Percentiles rank a stretch among this genome's conserved stretches.
Conservation (phyloP, 805 yeast species). For the Ogataea paraovalis region DNA sequence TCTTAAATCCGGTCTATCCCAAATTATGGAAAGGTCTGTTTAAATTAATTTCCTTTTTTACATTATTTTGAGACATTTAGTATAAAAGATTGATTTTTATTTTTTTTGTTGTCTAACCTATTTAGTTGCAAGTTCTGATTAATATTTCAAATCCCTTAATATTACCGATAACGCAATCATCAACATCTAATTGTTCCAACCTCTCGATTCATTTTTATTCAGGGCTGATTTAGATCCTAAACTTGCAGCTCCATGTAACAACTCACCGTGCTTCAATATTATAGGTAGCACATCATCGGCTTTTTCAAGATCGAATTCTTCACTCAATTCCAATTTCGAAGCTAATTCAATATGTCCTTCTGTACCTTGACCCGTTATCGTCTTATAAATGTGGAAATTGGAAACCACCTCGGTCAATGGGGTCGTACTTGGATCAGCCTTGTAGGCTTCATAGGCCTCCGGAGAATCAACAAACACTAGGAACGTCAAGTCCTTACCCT, state of each 20-base stretch:
- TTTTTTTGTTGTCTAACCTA: no score
- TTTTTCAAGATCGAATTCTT: slow-evolving; percentile 53
- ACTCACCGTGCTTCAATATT: slow-evolving; percentile 58
- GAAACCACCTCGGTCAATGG: slow-evolving; percentile 63
- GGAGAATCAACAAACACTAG: slow-evolving; percentile 58
- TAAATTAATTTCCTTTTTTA: neutral
- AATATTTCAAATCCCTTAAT: no score
- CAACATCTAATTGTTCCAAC: neutral
- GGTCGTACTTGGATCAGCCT: slow-evolving; percentile 47
- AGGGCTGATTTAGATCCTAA: slow-evolving; percentile 12
- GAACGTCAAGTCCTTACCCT: slow-evolving; percentile 63
- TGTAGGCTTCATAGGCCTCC: slow-evolving; percentile 45
- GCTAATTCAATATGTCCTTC: slow-evolving; percentile 74
- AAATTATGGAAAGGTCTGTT: neutral
- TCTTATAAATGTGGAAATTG: slow-evolving; percentile 59
- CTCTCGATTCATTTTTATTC: slow-evolving; percentile 44
- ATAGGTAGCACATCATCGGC: slow-evolving; percentile 52
- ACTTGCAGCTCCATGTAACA: slow-evolving; percentile 35
- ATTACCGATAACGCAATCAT: no score
- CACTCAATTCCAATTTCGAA: slow-evolving; percentile 55
- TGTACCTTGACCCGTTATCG: slow-evolving; percentile 57
- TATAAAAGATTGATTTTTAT: no score
- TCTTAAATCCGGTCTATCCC: slow-evolving; percentile 11
- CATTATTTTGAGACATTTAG: no score
- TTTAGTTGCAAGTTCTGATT: no score